These are phyloP conservation scores for Aspergillus candidus DNA, from an alignment of 2,329 filamentous ascomycete species.

Conservation along the genomic window DNA sequence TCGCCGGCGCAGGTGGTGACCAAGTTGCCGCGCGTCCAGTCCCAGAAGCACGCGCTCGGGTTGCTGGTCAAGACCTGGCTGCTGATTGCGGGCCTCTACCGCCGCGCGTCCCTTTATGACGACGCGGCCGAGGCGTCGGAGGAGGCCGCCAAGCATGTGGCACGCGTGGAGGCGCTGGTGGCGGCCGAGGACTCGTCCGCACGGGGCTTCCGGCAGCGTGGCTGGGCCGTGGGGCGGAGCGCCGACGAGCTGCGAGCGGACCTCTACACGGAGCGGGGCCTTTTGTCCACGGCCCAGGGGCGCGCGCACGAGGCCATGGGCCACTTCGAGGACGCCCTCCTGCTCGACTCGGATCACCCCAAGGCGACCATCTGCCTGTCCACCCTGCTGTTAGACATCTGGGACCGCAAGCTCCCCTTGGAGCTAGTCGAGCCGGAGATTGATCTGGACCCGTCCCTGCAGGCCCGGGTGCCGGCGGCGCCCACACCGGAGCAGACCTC, in stretches of 20 bases:
- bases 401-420: constrained; percentile 48
- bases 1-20: constrained; percentile 40
- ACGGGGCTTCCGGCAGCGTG: constrained; percentile 55
- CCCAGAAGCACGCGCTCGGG: constrained; percentile 51
- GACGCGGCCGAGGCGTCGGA: constrained; percentile 73
- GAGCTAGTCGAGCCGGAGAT: constrained; percentile 28
- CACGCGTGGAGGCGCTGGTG: constrained; percentile 63
- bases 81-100: constrained; percentile 81
- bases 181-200: constrained; percentile 57
- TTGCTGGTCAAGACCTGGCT: constrained; percentile 78
- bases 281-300: constrained; percentile 57
- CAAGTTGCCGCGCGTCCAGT: constrained; percentile 46
- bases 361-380: constrained; percentile 75
- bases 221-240: constrained; percentile 75
- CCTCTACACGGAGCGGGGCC: constrained; percentile 70
- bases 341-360: constrained; percentile 72
- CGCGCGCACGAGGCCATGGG: constrained; percentile 63
- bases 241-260: constrained; percentile 82
- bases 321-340: constrained; percentile 76
- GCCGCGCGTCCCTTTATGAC: constrained; percentile 69
- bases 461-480: constrained; percentile 19
- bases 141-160: constrained; percentile 73
- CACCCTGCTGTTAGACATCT: constrained; percentile 80
- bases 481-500: too few relatives aligned
- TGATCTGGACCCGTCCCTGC: constrained; percentile 21